A percentile compares a stretch with the other conserved stretches of the same genome.
Evolutionary conservation across 2,329 filamentous ascomycete species (phyloP).

Genomic region (Diaporthe ampelina): DNA sequence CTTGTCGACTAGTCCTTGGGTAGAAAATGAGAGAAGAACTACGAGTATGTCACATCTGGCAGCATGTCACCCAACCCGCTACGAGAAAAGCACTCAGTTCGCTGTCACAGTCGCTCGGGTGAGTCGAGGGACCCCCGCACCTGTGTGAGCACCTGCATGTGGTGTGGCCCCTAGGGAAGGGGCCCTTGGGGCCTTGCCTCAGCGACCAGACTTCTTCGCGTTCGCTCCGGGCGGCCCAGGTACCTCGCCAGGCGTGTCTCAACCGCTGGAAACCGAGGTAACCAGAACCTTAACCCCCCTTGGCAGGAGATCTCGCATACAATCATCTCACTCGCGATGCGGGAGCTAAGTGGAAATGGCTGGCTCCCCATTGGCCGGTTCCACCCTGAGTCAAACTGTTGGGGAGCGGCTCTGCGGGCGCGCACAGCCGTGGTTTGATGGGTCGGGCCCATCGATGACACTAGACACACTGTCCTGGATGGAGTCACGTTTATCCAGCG

Average conservation of each 20-base stretch:
- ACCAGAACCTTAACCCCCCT: background rate
- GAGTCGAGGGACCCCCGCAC: constrained; percentile 24
- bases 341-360: constrained; percentile 1
- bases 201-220: constrained; percentile 10
- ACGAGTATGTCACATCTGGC: constrained; percentile 3
- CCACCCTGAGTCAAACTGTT: constrained; percentile 24
- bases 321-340: constrained; percentile 4
- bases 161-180: background rate
- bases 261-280: constrained; percentile 23
- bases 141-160: background rate
- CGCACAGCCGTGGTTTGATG: constrained; percentile 24
- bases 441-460: constrained; percentile 16
- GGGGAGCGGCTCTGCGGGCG: constrained; percentile 18
- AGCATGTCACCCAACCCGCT: background rate
- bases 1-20: constrained; percentile 19
- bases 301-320: constrained; percentile 8
- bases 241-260: background rate
- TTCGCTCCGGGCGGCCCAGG: background rate
- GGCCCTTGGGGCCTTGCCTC: constrained; percentile 1
- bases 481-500: constrained; percentile 1
- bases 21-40: background rate
- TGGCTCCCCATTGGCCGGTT: constrained; percentile 1
- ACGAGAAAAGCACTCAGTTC: background rate
- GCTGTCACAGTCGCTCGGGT: background rate
- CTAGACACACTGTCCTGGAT: background rate